A percentile compares a stretch with the other conserved stretches of the same genome.
phyloP scores from a whole-genome alignment of 352 stramenopile genomes.

The Stramenopiles sp. region DNA sequence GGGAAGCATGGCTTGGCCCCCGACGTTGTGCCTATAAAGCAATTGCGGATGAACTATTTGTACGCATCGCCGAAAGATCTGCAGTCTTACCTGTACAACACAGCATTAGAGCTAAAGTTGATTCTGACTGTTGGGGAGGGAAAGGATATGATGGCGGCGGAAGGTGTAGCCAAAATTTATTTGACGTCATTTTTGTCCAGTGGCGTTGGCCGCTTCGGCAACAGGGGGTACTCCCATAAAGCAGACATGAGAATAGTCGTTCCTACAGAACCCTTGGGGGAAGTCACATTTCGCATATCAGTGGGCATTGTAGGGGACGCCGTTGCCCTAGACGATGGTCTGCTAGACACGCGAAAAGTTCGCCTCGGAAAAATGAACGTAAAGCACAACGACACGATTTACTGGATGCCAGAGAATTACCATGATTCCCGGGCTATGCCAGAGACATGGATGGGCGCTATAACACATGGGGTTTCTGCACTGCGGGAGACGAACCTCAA shows the following conservation, averaged over 20 bases:
- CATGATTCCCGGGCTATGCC: not conserved
- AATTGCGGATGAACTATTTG: not conserved
- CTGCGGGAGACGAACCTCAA: not conserved
- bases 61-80: not conserved
- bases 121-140: not conserved
- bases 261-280: not conserved
- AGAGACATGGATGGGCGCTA: not conserved
- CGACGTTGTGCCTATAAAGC: not conserved
- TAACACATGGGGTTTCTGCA: not conserved
- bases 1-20: not conserved
- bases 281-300: not conserved
- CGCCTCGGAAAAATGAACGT: not conserved
- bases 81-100: not conserved
- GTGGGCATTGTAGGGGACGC: not conserved
- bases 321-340: not conserved
- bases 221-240: not conserved
- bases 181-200: not conserved
- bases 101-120: not conserved
- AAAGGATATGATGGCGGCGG: not conserved
- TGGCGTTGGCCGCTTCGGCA: not conserved
- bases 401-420: not conserved
- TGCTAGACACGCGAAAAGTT: not conserved
- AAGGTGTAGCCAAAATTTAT: not conserved
- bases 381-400: not conserved
- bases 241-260: not conserved